These are phyloP conservation scores for Penicillium sp. DNA, from an alignment of 2,329 filamentous ascomycete genomes.

Conservation along the genomic window DNA sequence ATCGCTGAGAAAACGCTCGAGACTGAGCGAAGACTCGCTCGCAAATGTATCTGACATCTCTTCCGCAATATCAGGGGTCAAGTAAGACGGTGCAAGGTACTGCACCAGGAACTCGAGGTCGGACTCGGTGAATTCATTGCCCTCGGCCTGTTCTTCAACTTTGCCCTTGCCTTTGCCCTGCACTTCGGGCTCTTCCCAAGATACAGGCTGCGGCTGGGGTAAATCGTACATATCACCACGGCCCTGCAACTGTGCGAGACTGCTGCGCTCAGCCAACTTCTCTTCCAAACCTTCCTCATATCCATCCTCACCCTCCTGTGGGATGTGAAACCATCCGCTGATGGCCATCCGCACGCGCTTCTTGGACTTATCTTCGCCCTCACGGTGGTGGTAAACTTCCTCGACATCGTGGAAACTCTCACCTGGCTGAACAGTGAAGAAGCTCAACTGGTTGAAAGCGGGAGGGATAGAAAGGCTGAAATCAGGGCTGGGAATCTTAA, in stretches of 20 bases:
- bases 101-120: slow-evolving; percentile 88
- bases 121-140: slow-evolving; percentile 63
- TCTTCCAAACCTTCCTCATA: slow-evolving; percentile 86
- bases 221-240: slow-evolving; percentile 86
- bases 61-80: slow-evolving; percentile 87
- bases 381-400: slow-evolving; percentile 79
- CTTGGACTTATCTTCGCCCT: slow-evolving; percentile 59
- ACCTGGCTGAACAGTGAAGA: slow-evolving; percentile 97
- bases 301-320: slow-evolving; percentile 88
- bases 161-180: slow-evolving; percentile 40
- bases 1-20: slow-evolving; percentile 73
- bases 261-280: slow-evolving; percentile 82
- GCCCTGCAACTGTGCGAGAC: slow-evolving; percentile 86
- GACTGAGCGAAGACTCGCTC: slow-evolving; percentile 77
- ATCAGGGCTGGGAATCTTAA: slow-evolving; percentile 77
- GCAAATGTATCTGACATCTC: slow-evolving; percentile 76
- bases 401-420: slow-evolving; percentile 99
- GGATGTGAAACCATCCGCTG: slow-evolving; percentile 98
- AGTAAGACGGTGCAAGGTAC: slow-evolving; percentile 84
- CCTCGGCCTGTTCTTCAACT: slow-evolving; percentile 51
- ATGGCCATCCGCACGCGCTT: slow-evolving; percentile 85
- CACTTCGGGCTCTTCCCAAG: slow-evolving; percentile 39
- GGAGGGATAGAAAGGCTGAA: slow-evolving; percentile 81
- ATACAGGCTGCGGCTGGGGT: slow-evolving; percentile 61
- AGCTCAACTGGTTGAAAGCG: slow-evolving; percentile 94